These are phyloP conservation scores for Protostelium mycophagum DNA, from an alignment of 78 protist species.

Conservation along the genomic window DNA sequence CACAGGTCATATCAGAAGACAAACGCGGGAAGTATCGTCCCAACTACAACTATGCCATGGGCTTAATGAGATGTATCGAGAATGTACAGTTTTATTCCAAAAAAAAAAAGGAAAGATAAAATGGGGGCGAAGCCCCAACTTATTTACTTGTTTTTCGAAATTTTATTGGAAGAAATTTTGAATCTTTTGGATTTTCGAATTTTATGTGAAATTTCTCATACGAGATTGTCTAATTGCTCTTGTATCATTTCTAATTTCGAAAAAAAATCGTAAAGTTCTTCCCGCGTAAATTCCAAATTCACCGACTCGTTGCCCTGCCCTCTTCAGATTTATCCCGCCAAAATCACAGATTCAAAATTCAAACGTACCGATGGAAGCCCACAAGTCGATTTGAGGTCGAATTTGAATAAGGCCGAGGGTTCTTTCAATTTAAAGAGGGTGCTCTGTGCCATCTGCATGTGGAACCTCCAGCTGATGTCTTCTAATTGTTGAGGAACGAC, in stretches of 20 bases:
- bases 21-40: too few relatives aligned
- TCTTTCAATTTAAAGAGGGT: conserved; percentile 30
- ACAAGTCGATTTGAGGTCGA: conserved; percentile 28
- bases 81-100: too few relatives aligned
- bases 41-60: too few relatives aligned
- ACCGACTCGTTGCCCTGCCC: conserved; percentile 16
- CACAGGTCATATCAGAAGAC: too few relatives aligned
- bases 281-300: conserved; percentile 40
- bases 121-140: too few relatives aligned
- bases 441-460: conserved; percentile 51
- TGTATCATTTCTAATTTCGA: conserved; percentile 40
- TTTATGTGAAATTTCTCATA: too few relatives aligned
- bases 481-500: conserved; percentile 31
- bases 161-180: too few relatives aligned
- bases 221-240: conserved; percentile 45
- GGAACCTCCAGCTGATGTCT: conserved; percentile 62
- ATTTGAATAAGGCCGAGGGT: conserved; percentile 37
- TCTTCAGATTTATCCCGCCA: neutral
- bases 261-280: conserved; percentile 28
- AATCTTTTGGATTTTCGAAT: too few relatives aligned
- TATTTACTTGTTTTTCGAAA: too few relatives aligned
- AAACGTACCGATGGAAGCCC: conserved; percentile 3
- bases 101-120: too few relatives aligned
- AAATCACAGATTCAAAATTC: neutral
- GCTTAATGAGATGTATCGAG: too few relatives aligned